Percentiles rank a stretch among this genome's conserved stretches.
phyloP scores from a whole-genome alignment of 2,329 filamentous ascomycete genomes.

The Macroventuria anomochaeta region DNA sequence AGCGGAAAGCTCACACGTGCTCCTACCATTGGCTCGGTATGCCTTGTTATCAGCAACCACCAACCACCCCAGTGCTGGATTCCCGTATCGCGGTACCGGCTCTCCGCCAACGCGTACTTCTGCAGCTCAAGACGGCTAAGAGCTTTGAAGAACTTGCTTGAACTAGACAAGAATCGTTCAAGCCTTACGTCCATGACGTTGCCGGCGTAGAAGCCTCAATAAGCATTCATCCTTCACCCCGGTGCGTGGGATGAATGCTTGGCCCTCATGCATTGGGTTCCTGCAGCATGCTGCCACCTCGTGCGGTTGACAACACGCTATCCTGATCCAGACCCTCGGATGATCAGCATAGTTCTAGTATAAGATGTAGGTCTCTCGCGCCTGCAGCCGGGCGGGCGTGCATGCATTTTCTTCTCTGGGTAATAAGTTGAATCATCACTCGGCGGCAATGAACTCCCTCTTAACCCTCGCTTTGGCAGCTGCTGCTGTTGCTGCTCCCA shows the following conservation, averaged over 20 bases:
- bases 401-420: not conserved
- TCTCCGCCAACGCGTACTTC: slow-evolving; percentile 3
- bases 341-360: not conserved
- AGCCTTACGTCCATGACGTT: slow-evolving; percentile 10
- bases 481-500: slow-evolving; percentile 19
- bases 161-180: slow-evolving; percentile 11
- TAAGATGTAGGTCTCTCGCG: slow-evolving; percentile 7
- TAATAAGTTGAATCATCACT: not conserved
- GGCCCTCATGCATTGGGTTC: slow-evolving; percentile 6
- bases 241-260: slow-evolving; percentile 16
- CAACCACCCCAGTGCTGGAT: slow-evolving; percentile 4
- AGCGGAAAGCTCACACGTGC: slow-evolving; percentile 11
- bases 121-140: slow-evolving; percentile 12
- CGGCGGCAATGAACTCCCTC: slow-evolving; percentile 7
- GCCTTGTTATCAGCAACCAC: slow-evolving; percentile 8
- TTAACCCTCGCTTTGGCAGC: slow-evolving; percentile 18
- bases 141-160: slow-evolving; percentile 3
- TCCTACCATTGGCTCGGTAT: slow-evolving; percentile 12
- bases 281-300: not conserved
- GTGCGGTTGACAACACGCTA: not conserved
- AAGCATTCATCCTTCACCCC: slow-evolving; percentile 7
- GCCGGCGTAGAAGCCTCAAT: slow-evolving; percentile 1
- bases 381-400: not conserved
- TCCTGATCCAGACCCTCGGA: not conserved
- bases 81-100: slow-evolving; percentile 1